A percentile compares a stretch with the other conserved stretches of the same genome.
Conservation (phyloP, 73 alveolate species). For the Diophrys sp. region DNA sequence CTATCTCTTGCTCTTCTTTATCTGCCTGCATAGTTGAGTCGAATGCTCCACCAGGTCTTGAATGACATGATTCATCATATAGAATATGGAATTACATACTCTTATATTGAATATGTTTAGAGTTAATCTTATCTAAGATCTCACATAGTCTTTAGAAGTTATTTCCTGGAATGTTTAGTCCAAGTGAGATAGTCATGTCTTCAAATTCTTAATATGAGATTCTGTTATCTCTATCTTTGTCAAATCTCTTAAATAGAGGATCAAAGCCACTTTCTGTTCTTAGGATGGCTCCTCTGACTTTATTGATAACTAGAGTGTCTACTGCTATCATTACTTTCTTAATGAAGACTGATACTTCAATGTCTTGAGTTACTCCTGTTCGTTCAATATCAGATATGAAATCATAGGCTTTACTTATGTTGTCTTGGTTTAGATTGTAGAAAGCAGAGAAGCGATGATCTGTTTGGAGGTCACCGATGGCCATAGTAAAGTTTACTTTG, state of each 20-base stretch:
- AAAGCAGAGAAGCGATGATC: not conserved
- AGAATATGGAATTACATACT: not conserved
- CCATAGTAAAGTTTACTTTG: not conserved
- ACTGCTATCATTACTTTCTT: slow-evolving; percentile 28
- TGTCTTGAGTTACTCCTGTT: slow-evolving; percentile 11
- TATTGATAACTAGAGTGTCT: slow-evolving; percentile 28
- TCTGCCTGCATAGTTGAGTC: not conserved
- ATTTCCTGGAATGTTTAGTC: slow-evolving; percentile 16
- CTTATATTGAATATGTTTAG: not conserved
- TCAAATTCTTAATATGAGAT: slow-evolving; percentile 28
- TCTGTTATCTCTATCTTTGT: slow-evolving; percentile 19
- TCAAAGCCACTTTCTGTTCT: not conserved
- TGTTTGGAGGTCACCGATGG: slow-evolving; percentile 12
- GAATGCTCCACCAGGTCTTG: not conserved
- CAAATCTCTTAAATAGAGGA: slow-evolving; percentile 22
- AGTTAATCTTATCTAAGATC: not conserved
- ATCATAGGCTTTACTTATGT: slow-evolving; percentile 17
- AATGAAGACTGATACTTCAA: slow-evolving; percentile 5
- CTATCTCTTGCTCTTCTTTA: not conserved
- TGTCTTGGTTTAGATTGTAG: slow-evolving; percentile 17
- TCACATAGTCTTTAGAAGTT: not conserved
- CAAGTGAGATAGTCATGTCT: slow-evolving; percentile 4
- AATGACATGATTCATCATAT: not conserved
- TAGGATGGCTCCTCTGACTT: slow-evolving; percentile 12
- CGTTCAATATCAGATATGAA: slow-evolving; percentile 11